These are phyloP conservation scores for Incumbomyces lentus DNA, from an alignment of 2,329 filamentous ascomycete genomes.

Conservation along the genomic window DNA sequence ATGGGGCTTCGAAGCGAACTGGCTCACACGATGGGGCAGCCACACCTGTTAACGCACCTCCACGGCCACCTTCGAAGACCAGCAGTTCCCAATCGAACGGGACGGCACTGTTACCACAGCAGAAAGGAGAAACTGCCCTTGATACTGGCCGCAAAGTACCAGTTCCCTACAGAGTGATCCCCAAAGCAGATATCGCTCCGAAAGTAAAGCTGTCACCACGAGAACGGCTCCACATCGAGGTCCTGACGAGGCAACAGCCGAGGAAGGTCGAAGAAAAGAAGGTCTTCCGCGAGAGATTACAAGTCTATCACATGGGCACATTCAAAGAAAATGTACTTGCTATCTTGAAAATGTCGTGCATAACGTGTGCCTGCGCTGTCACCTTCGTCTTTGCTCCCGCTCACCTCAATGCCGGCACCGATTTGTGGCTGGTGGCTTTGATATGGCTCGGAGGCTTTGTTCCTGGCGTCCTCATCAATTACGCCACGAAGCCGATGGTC, in stretches of 20 bases:
- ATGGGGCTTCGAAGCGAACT: not conserved
- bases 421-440: slow-evolving; percentile 12
- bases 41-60: not conserved
- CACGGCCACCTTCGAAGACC: not conserved
- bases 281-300: slow-evolving; percentile 38
- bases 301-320: slow-evolving; percentile 68
- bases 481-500: slow-evolving; percentile 60
- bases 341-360: slow-evolving; percentile 58
- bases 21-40: slow-evolving; percentile 3
- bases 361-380: slow-evolving; percentile 60
- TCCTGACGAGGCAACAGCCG: slow-evolving; percentile 16
- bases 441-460: slow-evolving; percentile 41
- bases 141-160: slow-evolving; percentile 14
- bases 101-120: slow-evolving; percentile 12
- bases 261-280: slow-evolving; percentile 6
- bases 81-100: not conserved
- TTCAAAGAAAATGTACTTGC: slow-evolving; percentile 57
- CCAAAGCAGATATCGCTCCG: slow-evolving; percentile 17
- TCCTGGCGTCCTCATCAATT: slow-evolving; percentile 55
- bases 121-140: slow-evolving; percentile 11
- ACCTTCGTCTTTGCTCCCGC: slow-evolving; percentile 52
- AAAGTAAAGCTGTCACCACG: slow-evolving; percentile 18
- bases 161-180: slow-evolving; percentile 18
- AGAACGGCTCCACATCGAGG: slow-evolving; percentile 20
- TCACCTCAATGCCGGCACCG: slow-evolving; percentile 35